Base-by-base conservation (phyloP, 2,329 filamentous ascomycete genomes). In the Aspergillus sp. region DNA sequence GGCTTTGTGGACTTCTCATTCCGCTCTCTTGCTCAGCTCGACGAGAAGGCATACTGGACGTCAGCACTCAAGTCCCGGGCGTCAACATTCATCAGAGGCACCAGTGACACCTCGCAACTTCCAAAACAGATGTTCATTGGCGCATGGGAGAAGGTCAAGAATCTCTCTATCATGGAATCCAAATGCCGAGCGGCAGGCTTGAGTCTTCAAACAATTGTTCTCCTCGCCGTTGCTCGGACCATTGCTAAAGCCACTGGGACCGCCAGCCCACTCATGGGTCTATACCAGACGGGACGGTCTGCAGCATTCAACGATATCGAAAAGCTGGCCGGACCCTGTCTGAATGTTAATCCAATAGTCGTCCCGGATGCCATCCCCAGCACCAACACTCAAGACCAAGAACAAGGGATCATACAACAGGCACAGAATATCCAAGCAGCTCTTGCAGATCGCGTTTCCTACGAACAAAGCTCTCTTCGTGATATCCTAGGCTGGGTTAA, bases 221-320 rank as follows among this genome's bases (percentile, higher is more conserved):
- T 73, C 12, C 63, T 70, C 23, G 66, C 69, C 41, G 63, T 70
- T 21, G 65, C 68, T 8, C 68, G 70, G 39, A 56, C 48, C 19
- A 64, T 73, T 19, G 64, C 68, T 4, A 56, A 55, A 14, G 47
- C 40, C 31, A 68, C 70, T 0, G 35, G 55, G 1, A 55, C 64
- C 19, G 14, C 51, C 5, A 66, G 49, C 27, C 70, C 70, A 2
- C 63, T 61, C 0, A 67, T 73, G 47, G 71, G 70, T 8, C 55
- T 73, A 15, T 73, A 71, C 60, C 70, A 73, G 51, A 65, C 65
- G 3, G 70, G 69, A n/a, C 66, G 70, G 46, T 71, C 69, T 7
- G 66, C 65, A 1, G 56, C 65, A 1, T 68, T 70, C 60, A 47
- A 62, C 1, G 59, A 63, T 15, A 62, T 71, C 19, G 66, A 71